Conservation (phyloP, 2,329 filamentous ascomycete species). For the Fusarium heterosporum region DNA sequence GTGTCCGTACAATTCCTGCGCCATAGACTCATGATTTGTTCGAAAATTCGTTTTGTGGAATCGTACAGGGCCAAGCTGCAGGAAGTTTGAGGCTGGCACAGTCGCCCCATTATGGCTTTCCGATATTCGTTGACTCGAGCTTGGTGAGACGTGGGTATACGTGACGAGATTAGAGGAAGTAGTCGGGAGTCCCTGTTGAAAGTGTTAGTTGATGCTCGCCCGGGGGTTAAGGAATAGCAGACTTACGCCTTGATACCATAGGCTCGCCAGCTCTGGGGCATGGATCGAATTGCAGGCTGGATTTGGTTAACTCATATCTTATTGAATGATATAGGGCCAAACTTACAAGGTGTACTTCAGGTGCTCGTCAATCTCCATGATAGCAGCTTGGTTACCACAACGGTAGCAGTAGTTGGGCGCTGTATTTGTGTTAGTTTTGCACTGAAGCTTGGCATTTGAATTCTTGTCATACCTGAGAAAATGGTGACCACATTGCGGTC, state of each 20-base stretch:
- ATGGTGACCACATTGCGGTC: conserved; percentile 98
- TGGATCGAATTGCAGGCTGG: conserved; percentile 97
- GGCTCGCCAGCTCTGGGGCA: conserved; percentile 97
- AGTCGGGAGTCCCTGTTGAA: conserved; percentile 84
- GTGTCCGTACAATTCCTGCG: conserved; percentile 41
- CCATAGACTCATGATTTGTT: conserved; percentile 34
- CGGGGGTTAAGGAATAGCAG: background rate
- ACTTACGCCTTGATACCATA: conserved; percentile 92
- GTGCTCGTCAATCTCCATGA: conserved; percentile 99
- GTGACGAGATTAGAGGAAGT: conserved; percentile 83
- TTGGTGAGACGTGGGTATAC: conserved; percentile 46
- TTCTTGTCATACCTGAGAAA: conserved; percentile 78
- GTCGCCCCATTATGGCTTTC: conserved; percentile 28
- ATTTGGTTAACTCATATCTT: conserved; percentile 45
- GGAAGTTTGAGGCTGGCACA: conserved; percentile 30
- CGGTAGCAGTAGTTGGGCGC: conserved; percentile 97
- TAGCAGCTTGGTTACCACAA: conserved; percentile 99
- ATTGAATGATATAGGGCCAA: background rate
- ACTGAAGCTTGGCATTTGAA: background rate
- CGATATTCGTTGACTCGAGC: conserved; percentile 37
- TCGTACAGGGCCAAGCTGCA: conserved; percentile 48
- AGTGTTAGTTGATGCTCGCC: conserved; percentile 36
- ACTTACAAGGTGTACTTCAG: conserved; percentile 99
- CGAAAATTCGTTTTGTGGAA: conserved; percentile 40
- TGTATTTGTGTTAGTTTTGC: conserved; percentile 46